Percentiles rank a stretch among this genome's conserved stretches.
Evolutionary conservation across 306 rosid species (phyloP).

Genomic region (Dalbergia cochinchinensis): DNA sequence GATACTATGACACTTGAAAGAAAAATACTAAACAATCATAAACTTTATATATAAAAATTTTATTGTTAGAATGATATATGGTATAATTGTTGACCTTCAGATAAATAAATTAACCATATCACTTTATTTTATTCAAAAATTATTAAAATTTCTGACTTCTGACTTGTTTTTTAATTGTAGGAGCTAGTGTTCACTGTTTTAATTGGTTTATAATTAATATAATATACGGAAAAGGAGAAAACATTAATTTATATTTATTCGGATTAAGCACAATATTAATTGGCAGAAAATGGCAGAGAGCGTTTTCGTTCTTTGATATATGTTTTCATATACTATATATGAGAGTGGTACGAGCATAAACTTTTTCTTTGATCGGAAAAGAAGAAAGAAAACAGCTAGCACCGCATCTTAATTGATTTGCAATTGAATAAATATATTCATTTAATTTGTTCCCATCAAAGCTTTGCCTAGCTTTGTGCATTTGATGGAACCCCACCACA

Average conservation of each 20-base stretch:
- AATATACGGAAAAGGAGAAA: neutral
- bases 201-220: neutral
- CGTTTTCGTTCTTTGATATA: neutral
- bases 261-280: neutral
- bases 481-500: neutral
- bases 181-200: neutral
- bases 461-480: constrained; percentile 15
- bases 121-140: no score
- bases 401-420: neutral
- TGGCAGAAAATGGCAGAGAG: neutral
- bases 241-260: neutral
- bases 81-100: no score
- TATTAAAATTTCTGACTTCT: no score
- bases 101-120: no score
- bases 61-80: no score
- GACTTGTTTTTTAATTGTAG: no score
- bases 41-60: no score
- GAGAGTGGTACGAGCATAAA: neutral
- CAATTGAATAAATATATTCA: neutral
- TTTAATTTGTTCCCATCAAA: neutral
- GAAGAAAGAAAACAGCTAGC: neutral
- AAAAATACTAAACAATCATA: no score
- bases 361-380: neutral
- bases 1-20: no score
- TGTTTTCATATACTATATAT: neutral